Percentiles rank a stretch among this genome's conserved stretches.
phyloP scores from a whole-genome alignment of 495 filamentous ascomycete species.

The Podospora conica region DNA sequence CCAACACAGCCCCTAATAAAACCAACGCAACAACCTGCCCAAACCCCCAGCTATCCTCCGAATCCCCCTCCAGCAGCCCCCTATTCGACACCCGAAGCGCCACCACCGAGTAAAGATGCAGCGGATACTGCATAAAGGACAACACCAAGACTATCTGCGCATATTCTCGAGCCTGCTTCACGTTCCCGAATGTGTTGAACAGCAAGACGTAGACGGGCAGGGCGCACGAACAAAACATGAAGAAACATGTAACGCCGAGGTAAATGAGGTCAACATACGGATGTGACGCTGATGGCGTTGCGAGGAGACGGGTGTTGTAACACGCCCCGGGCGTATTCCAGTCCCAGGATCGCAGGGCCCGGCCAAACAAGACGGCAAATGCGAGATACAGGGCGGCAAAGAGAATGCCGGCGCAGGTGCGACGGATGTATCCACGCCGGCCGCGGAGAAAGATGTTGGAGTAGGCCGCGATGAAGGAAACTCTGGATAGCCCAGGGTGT shows the following conservation, averaged over 20 bases:
- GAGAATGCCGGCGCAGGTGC: background rate
- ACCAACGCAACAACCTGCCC: constrained; percentile 7
- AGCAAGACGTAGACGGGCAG: background rate
- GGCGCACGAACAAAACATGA: background rate
- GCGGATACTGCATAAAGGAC: constrained; percentile 4
- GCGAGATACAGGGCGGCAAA: background rate
- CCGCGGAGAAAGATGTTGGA: background rate
- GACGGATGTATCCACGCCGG: background rate
- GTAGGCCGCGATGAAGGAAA: background rate
- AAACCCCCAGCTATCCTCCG: constrained; percentile 7
- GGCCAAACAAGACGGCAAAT: background rate
- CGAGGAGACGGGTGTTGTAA: background rate
- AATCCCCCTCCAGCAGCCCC: constrained; percentile 1
- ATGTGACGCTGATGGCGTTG: background rate
- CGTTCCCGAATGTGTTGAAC: background rate
- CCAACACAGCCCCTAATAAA: background rate
- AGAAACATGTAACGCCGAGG: background rate
- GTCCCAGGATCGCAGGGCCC: background rate
- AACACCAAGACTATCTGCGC: background rate
- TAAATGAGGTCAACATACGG: background rate
- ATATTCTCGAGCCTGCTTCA: background rate
- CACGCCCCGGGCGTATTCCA: background rate
- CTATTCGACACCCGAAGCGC: constrained; percentile 2
- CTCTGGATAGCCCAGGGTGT: background rate
- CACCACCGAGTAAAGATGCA: constrained; percentile 4